Percentiles rank a stretch among this genome's conserved stretches.
Evolutionary conservation across 768 basidiomycete species (phyloP).

Genomic region (Paxillus rubicundulus): DNA sequence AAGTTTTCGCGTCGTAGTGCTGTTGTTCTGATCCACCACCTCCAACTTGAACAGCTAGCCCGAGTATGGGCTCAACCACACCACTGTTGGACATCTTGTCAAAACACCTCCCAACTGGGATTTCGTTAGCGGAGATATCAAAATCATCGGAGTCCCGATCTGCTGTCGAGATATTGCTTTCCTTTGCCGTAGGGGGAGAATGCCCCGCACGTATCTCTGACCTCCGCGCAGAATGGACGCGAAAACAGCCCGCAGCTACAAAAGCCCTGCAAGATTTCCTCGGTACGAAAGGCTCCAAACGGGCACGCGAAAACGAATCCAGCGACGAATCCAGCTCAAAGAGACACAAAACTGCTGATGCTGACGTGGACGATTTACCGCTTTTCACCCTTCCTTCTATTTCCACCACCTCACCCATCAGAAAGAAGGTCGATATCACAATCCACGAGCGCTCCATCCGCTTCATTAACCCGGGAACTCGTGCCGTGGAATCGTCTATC

Average conservation of each 20-base stretch:
- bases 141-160: conserved; percentile 4
- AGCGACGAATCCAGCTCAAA: conserved; percentile 12
- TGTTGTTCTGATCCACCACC: not conserved
- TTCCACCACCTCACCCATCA: conserved; percentile 69
- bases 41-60: no score
- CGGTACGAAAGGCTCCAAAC: conserved; percentile 17
- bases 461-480: conserved; percentile 50
- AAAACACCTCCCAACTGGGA: conserved; percentile 16
- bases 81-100: conserved; percentile 26
- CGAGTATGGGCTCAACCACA: conserved; percentile 16
- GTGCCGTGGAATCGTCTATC: conserved; percentile 47
- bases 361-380: conserved; percentile 39
- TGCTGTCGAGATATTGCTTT: conserved; percentile 24
- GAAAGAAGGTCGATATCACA: conserved; percentile 72
- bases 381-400: conserved; percentile 61
- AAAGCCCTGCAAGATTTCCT: conserved; percentile 18
- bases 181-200: conserved; percentile 30
- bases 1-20: not conserved
- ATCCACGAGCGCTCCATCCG: conserved; percentile 50
- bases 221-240: conserved; percentile 22
- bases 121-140: conserved; percentile 8
- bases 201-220: conserved; percentile 18
- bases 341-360: conserved; percentile 17
- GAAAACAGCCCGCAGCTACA: conserved; percentile 20
- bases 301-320: conserved; percentile 18